Evolutionary conservation across 1,284 basidiomycete species (phyloP), one percentile per base, ranked within the genome.

Genomic region (Amylostereum areolatum): DNA sequence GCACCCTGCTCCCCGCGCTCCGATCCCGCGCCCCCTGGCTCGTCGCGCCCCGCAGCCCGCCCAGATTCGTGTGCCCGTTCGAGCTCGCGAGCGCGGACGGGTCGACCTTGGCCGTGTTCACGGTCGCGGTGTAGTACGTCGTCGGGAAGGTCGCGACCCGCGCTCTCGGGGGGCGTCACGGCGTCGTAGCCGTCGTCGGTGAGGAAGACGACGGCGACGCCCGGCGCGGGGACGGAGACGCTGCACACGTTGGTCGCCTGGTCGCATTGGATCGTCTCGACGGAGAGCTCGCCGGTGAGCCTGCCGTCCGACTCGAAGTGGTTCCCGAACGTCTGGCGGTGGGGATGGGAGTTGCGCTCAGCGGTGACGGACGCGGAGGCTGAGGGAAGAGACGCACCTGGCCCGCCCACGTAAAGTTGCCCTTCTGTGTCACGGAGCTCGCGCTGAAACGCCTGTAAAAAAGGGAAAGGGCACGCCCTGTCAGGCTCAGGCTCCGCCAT

Each of bases 161-260:
- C 51, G 2, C 55, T 48, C 3, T 69, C 64, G 18, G 18, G 18
- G 18, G 18, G 18, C 4, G 64, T 62, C 2, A 67, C 66, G 6
- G 65, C 61, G 2, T 53, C 43, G 51, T 75, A 56, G 2, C 73
- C 67, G 43, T 60, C 56, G 37, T 63, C 56, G 7, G 68, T 71
- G 44, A 83, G 61, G 68, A 75, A 81, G 45, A 81, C 79, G 50
- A 83, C 59, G 9, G 77, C 79, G 53, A 77, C 65, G 7, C 70
- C 72, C 0, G 80, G 79, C 2, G 77, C 79, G 9, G 71, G 70
- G 3, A 83, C 76, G 1, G 64, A 65, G 24, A 83, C 63, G 5
- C 60, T 45, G 57, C 80, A 83, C 6, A 65, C 64, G 42, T 71
- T 69, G 47, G 68, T 59, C 9, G 54, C 49, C n/a, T 59, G 58